phyloP scores from a whole-genome alignment of 176 grass and related monocot species.

The Rhynchospora tenuis region DNA sequence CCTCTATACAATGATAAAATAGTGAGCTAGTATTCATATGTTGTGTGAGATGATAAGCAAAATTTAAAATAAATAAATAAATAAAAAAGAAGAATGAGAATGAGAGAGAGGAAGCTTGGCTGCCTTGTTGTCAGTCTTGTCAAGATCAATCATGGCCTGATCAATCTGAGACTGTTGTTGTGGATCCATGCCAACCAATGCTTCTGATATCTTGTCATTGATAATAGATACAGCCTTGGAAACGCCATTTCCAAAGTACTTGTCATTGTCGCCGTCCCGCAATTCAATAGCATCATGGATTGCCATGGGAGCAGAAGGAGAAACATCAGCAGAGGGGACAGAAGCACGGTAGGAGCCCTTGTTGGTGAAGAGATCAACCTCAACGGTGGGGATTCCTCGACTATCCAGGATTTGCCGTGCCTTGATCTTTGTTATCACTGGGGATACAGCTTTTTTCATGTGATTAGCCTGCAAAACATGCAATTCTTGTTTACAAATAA shows the following conservation, averaged over 20 bases:
- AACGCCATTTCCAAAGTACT: constrained; percentile 64
- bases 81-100: background rate
- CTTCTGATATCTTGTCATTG: constrained; percentile 90
- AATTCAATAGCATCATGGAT: constrained; percentile 43
- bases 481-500: background rate
- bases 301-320: constrained; percentile 25
- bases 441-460: constrained; percentile 66
- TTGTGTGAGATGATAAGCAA: background rate
- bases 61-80: no score
- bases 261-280: constrained; percentile 59
- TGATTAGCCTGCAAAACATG: constrained; percentile 49
- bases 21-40: constrained; percentile 25
- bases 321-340: constrained; percentile 31
- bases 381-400: constrained; percentile 62
- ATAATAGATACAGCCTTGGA: constrained; percentile 68
- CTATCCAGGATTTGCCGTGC: constrained; percentile 92
- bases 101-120: background rate
- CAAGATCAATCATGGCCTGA: constrained; percentile 97
- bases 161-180: constrained; percentile 90
- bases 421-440: constrained; percentile 81
- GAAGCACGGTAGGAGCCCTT: constrained; percentile 89
- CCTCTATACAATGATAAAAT: background rate
- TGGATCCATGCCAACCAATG: constrained; percentile 93
- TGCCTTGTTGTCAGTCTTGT: constrained; percentile 88
- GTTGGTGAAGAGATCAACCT: constrained; percentile 94